Conservation (phyloP, 1,139 yeast genomes). For the Hanseniaspora gamundiae region DNA sequence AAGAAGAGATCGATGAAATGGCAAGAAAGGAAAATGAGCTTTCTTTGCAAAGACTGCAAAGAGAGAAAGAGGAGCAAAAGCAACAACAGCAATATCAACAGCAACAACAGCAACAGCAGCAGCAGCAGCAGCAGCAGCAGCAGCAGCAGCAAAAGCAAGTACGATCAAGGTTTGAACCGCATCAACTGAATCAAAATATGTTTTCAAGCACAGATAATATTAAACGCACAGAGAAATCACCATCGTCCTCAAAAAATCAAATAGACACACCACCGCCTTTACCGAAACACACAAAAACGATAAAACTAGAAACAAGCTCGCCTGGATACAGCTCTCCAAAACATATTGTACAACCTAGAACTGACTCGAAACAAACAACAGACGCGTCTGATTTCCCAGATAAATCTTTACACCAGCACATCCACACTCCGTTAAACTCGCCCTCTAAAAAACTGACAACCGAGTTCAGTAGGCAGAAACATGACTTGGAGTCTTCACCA, state of each 20-base stretch:
- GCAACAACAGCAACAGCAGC: background rate
- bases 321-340: background rate
- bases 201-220: background rate
- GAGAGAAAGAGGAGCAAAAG: background rate
- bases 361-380: too few species aligned
- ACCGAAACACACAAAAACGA: too few species aligned
- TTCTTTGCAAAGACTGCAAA: slow-evolving; percentile 5
- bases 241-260: too few species aligned
- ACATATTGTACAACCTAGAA: too few species aligned
- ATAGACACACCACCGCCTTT: too few species aligned
- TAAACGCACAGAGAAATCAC: slow-evolving; percentile 1
- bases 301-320: too few species aligned
- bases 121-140: background rate
- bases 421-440: too few species aligned
- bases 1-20: slow-evolving; percentile 6
- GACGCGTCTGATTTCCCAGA: too few species aligned
- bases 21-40: slow-evolving; percentile 18
- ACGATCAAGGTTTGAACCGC: background rate
- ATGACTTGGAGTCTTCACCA: too few species aligned
- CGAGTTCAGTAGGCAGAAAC: too few species aligned
- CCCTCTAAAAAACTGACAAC: too few species aligned
- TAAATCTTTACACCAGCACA: too few species aligned
- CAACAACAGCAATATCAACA: background rate
- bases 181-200: background rate
- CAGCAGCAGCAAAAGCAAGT: background rate